Evolutionary conservation across 2,329 filamentous ascomycete species (phyloP).

Genomic region (Penicillium palitans): DNA sequence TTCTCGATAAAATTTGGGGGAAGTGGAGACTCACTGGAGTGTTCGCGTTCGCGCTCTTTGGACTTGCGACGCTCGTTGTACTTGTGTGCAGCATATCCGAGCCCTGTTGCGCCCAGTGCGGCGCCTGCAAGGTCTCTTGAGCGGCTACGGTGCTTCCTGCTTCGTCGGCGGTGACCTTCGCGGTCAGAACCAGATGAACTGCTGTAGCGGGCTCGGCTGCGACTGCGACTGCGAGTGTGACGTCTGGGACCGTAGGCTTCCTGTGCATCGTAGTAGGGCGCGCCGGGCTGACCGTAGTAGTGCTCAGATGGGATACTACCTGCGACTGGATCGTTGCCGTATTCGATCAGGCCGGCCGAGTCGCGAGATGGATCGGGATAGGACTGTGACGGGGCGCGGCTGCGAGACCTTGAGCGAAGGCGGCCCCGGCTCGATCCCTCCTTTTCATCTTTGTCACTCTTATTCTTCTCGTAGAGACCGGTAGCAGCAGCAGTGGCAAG

Average conservation of each 20-base stretch:
- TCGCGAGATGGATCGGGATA: slow-evolving; percentile 44
- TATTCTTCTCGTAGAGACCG: slow-evolving; percentile 63
- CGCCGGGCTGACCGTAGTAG: slow-evolving; percentile 47
- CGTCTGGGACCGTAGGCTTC: slow-evolving; percentile 46
- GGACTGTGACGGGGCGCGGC: slow-evolving; percentile 41
- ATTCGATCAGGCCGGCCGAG: slow-evolving; percentile 60
- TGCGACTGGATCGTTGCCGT: slow-evolving; percentile 63
- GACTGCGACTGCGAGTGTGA: slow-evolving; percentile 49
- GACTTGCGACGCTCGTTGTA: slow-evolving; percentile 58
- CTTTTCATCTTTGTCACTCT: slow-evolving; percentile 59
- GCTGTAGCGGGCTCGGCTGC: slow-evolving; percentile 32
- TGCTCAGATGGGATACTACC: slow-evolving; percentile 52
- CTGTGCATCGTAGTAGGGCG: slow-evolving; percentile 44
- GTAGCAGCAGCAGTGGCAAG: slow-evolving; percentile 62
- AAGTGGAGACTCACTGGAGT: slow-evolving; percentile 47
- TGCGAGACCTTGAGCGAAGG: slow-evolving; percentile 50
- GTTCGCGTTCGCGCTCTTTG: slow-evolving; percentile 50
- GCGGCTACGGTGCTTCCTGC: slow-evolving; percentile 41
- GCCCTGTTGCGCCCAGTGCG: slow-evolving; percentile 59
- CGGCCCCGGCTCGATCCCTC: slow-evolving; percentile 42
- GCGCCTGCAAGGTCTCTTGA: slow-evolving; percentile 53
- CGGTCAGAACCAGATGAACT: slow-evolving; percentile 43
- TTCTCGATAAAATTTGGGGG: slow-evolving; percentile 1
- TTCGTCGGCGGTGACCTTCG: slow-evolving; percentile 33
- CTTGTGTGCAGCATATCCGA: slow-evolving; percentile 59